Evolutionary conservation across 2,329 filamentous ascomycete genomes (phyloP), one percentile per base, ranked within the genome.

Genomic region (Fusarium sarcochroum): DNA sequence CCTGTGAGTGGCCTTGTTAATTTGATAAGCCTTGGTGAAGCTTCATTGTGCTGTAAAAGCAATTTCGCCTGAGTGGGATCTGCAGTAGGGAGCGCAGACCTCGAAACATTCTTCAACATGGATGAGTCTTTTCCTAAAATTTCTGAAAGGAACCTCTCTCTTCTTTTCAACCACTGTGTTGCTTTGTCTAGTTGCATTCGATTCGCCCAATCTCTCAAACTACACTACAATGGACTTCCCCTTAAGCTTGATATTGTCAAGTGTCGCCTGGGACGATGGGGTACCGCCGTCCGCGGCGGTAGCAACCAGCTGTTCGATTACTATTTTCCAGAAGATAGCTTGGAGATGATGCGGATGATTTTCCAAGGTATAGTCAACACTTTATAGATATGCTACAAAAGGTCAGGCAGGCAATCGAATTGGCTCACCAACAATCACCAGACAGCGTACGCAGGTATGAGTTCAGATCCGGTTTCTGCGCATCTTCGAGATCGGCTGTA

Each of bases 81-180:
- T 41, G 18, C 38, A 21, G 38, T 18, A 41, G 38, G 3, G n/a
- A 41, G 13, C 38, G 18, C 38, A 41, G 18, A 41, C 38, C 17
- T 41, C 38, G 13, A 41, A 41, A 41, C 38, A 41, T n/a, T n/a
- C n/a, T 41, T 41, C 38, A 41, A 41, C 38, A 41, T 41, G 38
- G 38, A 41, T 18, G 18, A 41, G 18, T 11, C 38, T 41, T 41
- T 41, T 41, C n/a, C 38, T 20, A 21, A 41, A 21, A 41, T 41
- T 5, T 21, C 18, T 20, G 38, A 21, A 41, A 41, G 38, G n/a
- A 18, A 18, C n/a, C n/a, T 18, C 38, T 21, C 38, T 21, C 38
- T 20, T 18, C 38, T 41, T 41, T 41, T 41, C 38, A 41, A 41
- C 38, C 11, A 41, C n/a, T 41, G 38, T 21, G 38, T 41, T 41